Evolutionary conservation across 257 asterid genomes (phyloP), one percentile per base, ranked within the genome.

Genomic region (Penstemon barbatus): DNA sequence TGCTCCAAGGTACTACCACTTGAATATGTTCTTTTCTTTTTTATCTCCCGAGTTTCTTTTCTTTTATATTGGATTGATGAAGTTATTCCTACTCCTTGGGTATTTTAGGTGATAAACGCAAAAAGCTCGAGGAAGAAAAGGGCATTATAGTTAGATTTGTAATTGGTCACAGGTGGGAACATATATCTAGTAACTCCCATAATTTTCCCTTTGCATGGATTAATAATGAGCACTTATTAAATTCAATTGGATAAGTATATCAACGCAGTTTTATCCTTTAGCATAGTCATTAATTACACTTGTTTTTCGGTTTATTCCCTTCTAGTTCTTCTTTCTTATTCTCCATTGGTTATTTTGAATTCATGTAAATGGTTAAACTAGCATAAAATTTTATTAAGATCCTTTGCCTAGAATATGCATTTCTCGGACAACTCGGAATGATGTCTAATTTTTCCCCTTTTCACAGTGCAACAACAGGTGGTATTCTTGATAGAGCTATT

Each of bases 401-500:
- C 36, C 62, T 60, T 52, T 58, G 51, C 40, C 44, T 55, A 39
- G 57, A 9, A 67, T 45, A 46, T 53, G 63, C 52, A 43, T 41
- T 25, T 25, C 50, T 72, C 68, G 25, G 2, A 49, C 37, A 51
- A 50, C 33, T 25, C 33, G 15, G 51, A 57, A 41, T 69, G 5
- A 38, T 19, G 45, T 61, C 70, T 65, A 62, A 38, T 63, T 63
- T 46, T 42, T 54, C 15, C 2, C 54, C 18, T 61, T 68, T 48
- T 69, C 52, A 38, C 80, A 90, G 97, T 79, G 90, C 96, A 61
- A 86, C 95, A 50, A 74, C 97, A 4, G 97, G 96, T 69, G 97
- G 97, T 74, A 88, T 90, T 79, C 97, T 90, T 66, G 96, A 90
- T 72, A 77, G 97, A 79, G 96, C 97, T 56, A 88, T 90, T 57